Evolutionary conservation across 2,329 filamentous ascomycete species (phyloP).

Genomic region (Aureobasidium pullulans): DNA sequence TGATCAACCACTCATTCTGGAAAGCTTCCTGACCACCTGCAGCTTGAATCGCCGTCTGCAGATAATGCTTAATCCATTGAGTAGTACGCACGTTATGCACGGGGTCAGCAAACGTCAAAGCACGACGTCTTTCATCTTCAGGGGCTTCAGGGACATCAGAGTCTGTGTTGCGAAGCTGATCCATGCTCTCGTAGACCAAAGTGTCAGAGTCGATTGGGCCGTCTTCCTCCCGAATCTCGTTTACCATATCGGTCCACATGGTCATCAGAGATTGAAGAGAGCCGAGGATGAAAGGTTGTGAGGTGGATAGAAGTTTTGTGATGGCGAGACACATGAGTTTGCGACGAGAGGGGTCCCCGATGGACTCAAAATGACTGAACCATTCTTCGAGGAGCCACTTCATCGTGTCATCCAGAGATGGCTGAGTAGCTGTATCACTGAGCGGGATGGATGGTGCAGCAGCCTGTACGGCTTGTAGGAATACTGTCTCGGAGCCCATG

Average conservation of each 20-base stretch:
- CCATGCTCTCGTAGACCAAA: conserved; percentile 33
- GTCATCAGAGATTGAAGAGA: conserved; percentile 64
- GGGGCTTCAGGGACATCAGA: conserved; percentile 31
- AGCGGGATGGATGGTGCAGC: conserved; percentile 15
- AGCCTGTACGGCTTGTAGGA: conserved; percentile 49
- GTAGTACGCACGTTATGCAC: conserved; percentile 60
- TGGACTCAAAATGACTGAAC: conserved; percentile 63
- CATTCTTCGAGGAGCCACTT: conserved; percentile 48
- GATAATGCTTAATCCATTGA: conserved; percentile 54
- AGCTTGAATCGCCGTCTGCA: conserved; percentile 52
- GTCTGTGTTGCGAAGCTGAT: conserved; percentile 14
- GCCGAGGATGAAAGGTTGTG: conserved; percentile 37
- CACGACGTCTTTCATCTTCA: conserved; percentile 40
- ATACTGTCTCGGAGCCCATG: conserved; percentile 61
- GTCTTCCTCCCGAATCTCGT: conserved; percentile 56
- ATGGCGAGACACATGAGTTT: conserved; percentile 69
- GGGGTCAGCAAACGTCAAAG: conserved; percentile 53
- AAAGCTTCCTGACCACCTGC: conserved; percentile 59
- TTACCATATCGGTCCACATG: conserved; percentile 66
- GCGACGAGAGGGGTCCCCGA: conserved; percentile 56
- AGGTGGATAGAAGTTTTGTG: conserved; percentile 62
- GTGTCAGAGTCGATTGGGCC: conserved; percentile 33
- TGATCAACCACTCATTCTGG: conserved; percentile 60
- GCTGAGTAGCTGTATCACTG: conserved; percentile 7
- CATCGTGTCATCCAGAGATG: conserved; percentile 29